Evolutionary conservation across 2,329 filamentous ascomycete genomes (phyloP).

Genomic region (Calonectria fujianensis): DNA sequence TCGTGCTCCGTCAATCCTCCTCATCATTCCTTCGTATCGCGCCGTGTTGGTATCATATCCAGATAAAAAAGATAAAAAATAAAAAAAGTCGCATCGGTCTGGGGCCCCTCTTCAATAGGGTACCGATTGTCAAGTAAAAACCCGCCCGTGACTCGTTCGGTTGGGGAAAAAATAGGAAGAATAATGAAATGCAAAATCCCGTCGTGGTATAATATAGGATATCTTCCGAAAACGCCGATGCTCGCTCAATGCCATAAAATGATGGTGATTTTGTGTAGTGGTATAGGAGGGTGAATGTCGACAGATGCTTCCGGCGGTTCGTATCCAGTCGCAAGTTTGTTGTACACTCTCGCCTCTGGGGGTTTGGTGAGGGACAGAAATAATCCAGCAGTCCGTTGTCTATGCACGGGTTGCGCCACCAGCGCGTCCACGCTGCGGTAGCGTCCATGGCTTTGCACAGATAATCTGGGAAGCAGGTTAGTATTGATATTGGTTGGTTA

Average conservation of each 20-base stretch:
- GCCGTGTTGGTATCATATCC: neutral
- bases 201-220: constrained; percentile 25
- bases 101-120: neutral
- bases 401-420: constrained; percentile 52
- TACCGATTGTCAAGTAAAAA: constrained; percentile 14
- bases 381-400: neutral
- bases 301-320: neutral
- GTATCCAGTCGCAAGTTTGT: neutral
- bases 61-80: neutral
- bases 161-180: neutral
- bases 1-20: neutral
- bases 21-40: constrained; percentile 26
- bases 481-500: neutral
- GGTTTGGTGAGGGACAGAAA: neutral
- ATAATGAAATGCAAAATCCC: constrained; percentile 28
- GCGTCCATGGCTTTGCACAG: constrained; percentile 81
- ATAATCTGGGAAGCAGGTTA: constrained; percentile 71
- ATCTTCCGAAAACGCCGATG: constrained; percentile 39
- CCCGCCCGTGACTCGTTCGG: neutral
- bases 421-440: constrained; percentile 72
- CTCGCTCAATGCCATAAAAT: constrained; percentile 35
- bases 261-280: constrained; percentile 14
- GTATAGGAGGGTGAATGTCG: neutral
- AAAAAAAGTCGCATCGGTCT: neutral
- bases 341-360: neutral